Evolutionary conservation across 1,139 yeast species (phyloP), one percentile per base, ranked within the genome.

Genomic region (Geotrichum restrictum): DNA sequence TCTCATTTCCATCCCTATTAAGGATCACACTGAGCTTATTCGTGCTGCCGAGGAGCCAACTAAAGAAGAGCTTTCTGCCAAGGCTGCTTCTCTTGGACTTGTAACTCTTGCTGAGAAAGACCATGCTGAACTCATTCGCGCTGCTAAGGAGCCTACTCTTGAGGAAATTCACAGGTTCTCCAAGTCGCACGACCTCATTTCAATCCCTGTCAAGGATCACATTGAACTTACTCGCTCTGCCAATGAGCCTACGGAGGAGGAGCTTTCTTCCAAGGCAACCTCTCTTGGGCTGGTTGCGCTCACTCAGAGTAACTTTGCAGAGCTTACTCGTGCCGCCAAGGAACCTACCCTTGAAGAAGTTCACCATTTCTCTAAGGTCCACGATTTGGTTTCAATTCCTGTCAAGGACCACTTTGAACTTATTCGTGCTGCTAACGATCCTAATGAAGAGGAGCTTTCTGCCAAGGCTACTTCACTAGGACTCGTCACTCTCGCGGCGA

Each of bases 121-220:
- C 13, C 53, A 52, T 31, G n/a, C 52, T 10, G 55, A 60, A 1
- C 58, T 73, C 49, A 59, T 19, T 58, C 45, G 56, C 11, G 59
- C 61, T 19, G 52, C 59, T 2, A 27, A 50, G 16, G 56, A 49
- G 53, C 71, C 56, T 29, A 36, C 52, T 16, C 10, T 40, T 2
- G 60, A 55, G 31, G 60, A 62, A 33, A 31, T 63, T 18, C 40
- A 43, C 10, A 46, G 50, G 2, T 57, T 57, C 51, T 64, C 66
- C 14, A 47, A 36, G 16, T 43, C 50, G 10, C 40, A 45, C 51
- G 73, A 75, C 45, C 64, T 81, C 56, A 75, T 76, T 3, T 54
- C 79, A 16, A 57, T 83, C 14, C 73, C 82, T 1, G 60, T 65
- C 45, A 59, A 57, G 0, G 69, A 67, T 19, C 60, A 60, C 27